Evolutionary conservation across 1,139 yeast species (phyloP), one percentile per base, ranked within the genome.

Genomic region (Candida mesenterica): DNA sequence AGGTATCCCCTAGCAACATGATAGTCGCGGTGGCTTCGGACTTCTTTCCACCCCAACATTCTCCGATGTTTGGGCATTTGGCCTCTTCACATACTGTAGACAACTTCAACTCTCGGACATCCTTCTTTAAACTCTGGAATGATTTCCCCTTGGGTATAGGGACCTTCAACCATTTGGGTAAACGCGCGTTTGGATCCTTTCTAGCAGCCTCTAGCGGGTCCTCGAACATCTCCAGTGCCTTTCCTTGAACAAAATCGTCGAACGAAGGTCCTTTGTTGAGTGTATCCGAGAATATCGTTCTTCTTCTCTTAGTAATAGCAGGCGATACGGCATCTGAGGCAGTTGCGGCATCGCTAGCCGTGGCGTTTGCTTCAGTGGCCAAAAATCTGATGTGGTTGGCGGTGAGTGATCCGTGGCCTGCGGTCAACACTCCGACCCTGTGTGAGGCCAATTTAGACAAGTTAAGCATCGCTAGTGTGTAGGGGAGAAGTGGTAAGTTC

Each of bases 51-150:
- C 98, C 97, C 99, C 99, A 94, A 63, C 99, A 94, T 60, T 94
- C 99, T 34, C 97, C 97, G 42, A 94, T 94, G 58, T 94, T 94
- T 14, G 99, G 99, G 63, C 99, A 94, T 54, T 92, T 82, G 7
- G 98, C 98, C 55, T 92, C 98, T 59, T 92, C 97, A 64, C 99
- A 94, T 20, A 94, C 99, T 0, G 98, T 90, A 27, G 96, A 85
- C 37, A 94, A 68, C 45, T 88, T 88, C 43, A 94, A 67, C 43
- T 94, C 97, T 43, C 90, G 73, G 27, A 94, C 83, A 55, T 94
- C 99, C 31, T 80, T 75, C 55, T 90, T 89, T 48, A 94, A 72
- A 49, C 78, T 82, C 52, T 81, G 81, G 61, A 77, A 92, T 31
- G 85, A 82, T 46, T 79, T 73, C 32, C 98, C 98, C 63, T 86